These are phyloP conservation scores for Microbotryomycetes sp. DNA, from an alignment of 1,284 basidiomycete species.

Conservation along the genomic window DNA sequence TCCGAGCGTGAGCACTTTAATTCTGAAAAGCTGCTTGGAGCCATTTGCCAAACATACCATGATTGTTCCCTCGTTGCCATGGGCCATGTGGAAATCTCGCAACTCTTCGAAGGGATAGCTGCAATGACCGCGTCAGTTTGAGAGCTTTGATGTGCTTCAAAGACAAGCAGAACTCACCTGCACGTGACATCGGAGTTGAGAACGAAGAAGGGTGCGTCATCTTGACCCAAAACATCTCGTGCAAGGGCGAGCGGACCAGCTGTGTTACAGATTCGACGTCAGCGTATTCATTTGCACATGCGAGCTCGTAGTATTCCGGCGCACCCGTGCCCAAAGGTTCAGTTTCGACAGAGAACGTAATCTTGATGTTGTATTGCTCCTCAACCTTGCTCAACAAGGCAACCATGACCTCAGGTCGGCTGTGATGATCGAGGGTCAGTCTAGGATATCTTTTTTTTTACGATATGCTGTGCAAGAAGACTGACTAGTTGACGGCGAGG, in stretches of 20 bases:
- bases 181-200: conserved; percentile 53
- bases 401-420: conserved; percentile 47
- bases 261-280: conserved; percentile 22
- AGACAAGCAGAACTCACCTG: conserved; percentile 20
- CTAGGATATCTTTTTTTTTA: too few relatives aligned
- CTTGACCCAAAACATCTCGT: conserved; percentile 50
- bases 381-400: conserved; percentile 51
- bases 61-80: conserved; percentile 51
- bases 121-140: too few relatives aligned
- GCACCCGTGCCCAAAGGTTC: conserved; percentile 51
- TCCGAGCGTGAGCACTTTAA: not conserved
- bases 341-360: conserved; percentile 51
- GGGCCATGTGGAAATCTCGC: conserved; percentile 51
- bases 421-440: conserved; percentile 3
- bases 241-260: conserved; percentile 52
- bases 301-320: not conserved
- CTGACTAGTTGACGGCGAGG: conserved; percentile 49
- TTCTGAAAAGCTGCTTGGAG: not conserved
- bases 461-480: too few relatives aligned
- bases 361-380: conserved; percentile 51
- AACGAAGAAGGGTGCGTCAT: conserved; percentile 52
- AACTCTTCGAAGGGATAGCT: conserved; percentile 50
- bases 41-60: conserved; percentile 39
- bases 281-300: not conserved
- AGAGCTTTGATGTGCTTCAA: too few relatives aligned